These are phyloP conservation scores for Pythium phragmiticola DNA, from an alignment of 352 stramenopile genomes.

Conservation along the genomic window DNA sequence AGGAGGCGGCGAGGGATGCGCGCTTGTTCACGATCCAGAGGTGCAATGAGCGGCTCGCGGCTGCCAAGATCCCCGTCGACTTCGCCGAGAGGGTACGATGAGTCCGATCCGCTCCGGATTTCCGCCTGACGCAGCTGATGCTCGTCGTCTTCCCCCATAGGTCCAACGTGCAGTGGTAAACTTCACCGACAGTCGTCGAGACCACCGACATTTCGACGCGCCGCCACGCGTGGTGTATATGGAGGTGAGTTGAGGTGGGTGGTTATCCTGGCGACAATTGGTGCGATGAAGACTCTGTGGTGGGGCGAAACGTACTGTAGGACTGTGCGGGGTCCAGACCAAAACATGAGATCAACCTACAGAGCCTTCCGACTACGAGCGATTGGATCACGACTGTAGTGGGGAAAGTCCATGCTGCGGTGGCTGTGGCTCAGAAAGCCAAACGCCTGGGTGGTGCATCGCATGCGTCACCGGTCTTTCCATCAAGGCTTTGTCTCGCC, in stretches of 20 bases:
- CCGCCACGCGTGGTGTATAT: constrained; percentile 26
- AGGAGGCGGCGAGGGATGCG: constrained; percentile 18
- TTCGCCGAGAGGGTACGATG: constrained; percentile 24
- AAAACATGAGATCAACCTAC: constrained; percentile 12
- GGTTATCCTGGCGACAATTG: background rate
- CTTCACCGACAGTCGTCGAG: background rate
- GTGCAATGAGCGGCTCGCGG: constrained; percentile 17
- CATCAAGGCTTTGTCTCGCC: constrained; percentile 8
- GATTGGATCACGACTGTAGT: constrained; percentile 25
- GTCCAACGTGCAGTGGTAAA: constrained; percentile 5
- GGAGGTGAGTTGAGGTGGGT: constrained; percentile 3
- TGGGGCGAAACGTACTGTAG: constrained; percentile 1
- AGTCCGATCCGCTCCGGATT: background rate
- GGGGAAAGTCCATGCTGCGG: constrained; percentile 1
- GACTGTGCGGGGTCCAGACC: background rate
- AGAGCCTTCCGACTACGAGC: constrained; percentile 9
- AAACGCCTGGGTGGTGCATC: background rate
- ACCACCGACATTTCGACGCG: constrained; percentile 6
- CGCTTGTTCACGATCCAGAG: constrained; percentile 12
- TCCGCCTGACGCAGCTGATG: background rate
- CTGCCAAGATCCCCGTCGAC: constrained; percentile 18
- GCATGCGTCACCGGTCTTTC: background rate
- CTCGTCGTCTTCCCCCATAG: background rate
- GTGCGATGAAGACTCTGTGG: background rate
- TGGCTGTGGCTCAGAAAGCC: background rate